Conservation (phyloP, 495 filamentous ascomycete species). For the Aspergillus funiculosus region DNA sequence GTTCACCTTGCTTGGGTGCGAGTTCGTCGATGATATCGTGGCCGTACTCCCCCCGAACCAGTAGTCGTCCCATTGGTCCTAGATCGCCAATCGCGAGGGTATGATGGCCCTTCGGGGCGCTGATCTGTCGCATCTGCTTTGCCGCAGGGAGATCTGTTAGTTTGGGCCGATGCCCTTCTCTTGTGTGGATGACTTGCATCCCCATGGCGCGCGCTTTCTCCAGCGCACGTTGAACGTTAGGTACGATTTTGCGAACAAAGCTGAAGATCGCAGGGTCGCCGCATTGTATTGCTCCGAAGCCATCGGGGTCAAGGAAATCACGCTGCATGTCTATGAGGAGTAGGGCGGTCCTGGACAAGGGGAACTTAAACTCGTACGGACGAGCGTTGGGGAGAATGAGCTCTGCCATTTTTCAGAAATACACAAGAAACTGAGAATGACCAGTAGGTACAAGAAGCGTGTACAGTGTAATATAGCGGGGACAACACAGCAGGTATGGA, state of each 20-base stretch:
- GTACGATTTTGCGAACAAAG: slow-evolving; percentile 1
- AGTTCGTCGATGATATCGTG: slow-evolving; percentile 5
- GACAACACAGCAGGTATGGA: too few species aligned
- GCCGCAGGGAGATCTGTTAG: slow-evolving; percentile 1
- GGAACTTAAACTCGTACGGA: slow-evolving; percentile 1
- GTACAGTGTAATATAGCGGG: too few species aligned
- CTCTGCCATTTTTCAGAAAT: not conserved
- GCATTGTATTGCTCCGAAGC: slow-evolving; percentile 1
- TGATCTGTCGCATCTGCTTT: slow-evolving; percentile 1
- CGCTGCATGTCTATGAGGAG: slow-evolving; percentile 4
- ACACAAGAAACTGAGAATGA: too few species aligned
- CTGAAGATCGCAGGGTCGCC: not conserved
- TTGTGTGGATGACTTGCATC: not conserved
- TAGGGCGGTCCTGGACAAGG: not conserved
- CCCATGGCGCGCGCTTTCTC: not conserved
- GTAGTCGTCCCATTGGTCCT: slow-evolving; percentile 2
- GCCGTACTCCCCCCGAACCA: slow-evolving; percentile 3
- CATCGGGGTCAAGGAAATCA: slow-evolving; percentile 3
- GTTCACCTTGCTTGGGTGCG: not conserved
- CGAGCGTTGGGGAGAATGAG: not conserved
- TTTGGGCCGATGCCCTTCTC: not conserved
- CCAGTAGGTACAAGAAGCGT: too few species aligned
- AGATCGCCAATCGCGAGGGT: not conserved
- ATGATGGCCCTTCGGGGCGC: slow-evolving; percentile 1
- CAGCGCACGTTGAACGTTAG: not conserved